Evolutionary conservation across 2,329 filamentous ascomycete genomes (phyloP), one percentile per base, ranked within the genome.

Genomic region (Colletotrichum lupini): DNA sequence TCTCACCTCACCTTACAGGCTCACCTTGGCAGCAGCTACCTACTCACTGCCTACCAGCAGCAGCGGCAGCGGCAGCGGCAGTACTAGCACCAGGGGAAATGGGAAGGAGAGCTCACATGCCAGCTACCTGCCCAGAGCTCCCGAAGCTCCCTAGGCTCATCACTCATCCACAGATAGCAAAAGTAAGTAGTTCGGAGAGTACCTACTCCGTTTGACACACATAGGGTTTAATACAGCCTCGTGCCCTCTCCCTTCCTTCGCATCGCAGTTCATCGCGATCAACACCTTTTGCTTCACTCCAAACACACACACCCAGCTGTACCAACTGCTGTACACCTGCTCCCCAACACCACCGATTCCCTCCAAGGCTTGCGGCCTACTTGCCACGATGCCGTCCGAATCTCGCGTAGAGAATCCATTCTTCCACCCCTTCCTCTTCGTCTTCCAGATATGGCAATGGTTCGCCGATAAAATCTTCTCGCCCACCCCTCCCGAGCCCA

Each of bases 401-500:
- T 77, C 79, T 12, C 66, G 77, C 7, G 61, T 84, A 1, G 77
- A 83, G 73, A 86, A 86, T 76, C 83, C 84, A 24, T 62, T 88
- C 35, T 76, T 87, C n/a, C 85, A 89, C 59, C 89, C 88, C 2
- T 81, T 94, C 57, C 80, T 90, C 32, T 91, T 92, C 76, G 70
- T 92, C 63, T 95, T 92, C 81, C 87, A 91, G 74, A 68, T 94
- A 35, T 81, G 91, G 46, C 93, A 95, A 86, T 91, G 87, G 84
- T 75, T 93, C 8, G 83, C 92, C 1, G 86, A 88, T 77, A 87
- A 87, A 76, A 77, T 95, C 37, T 89, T 97, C 64, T 92, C 94
- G 0, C 94, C 94, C 0, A 86, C 83, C 5, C 91, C 94, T 5
- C 94, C 94, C 0, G 86, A 88, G 2, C 89, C 91, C 0, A 84